Percentiles rank a stretch among this genome's conserved stretches.
These are phyloP conservation scores for Cylindrodendrum hubeiense DNA, from an alignment of 2,329 filamentous ascomycete species.

Conservation along the genomic window DNA sequence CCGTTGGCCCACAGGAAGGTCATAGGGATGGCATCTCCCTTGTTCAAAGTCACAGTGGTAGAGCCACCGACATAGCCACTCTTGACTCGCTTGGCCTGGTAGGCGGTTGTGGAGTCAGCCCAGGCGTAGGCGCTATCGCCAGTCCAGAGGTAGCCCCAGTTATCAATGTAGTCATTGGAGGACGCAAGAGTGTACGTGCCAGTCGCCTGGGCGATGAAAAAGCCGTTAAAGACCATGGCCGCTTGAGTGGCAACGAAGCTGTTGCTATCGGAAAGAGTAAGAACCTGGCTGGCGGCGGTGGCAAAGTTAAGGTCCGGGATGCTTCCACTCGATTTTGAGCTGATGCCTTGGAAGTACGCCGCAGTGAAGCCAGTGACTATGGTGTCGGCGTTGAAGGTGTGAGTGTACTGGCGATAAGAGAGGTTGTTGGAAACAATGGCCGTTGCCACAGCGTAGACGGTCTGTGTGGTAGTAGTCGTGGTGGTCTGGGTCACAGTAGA, in stretches of 20 bases:
- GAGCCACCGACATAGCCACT: neutral
- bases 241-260: neutral
- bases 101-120: neutral
- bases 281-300: neutral
- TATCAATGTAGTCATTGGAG: neutral
- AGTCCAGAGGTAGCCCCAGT: constrained; percentile 10
- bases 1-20: constrained; percentile 13
- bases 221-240: neutral
- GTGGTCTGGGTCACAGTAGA: neutral
- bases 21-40: constrained; percentile 8
- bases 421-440: neutral
- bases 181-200: constrained; percentile 6
- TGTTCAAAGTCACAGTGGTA: neutral
- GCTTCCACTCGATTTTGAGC: neutral
- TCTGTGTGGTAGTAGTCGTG: neutral
- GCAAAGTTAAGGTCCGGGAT: neutral
- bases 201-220: constrained; percentile 5
- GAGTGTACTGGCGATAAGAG: constrained; percentile 2
- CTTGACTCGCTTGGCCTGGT: neutral
- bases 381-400: neutral
- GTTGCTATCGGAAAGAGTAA: neutral
- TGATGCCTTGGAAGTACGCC: neutral
- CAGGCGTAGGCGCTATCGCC: neutral
- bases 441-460: neutral
- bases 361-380: neutral